These are phyloP conservation scores for Tieghemostelium lacteum DNA, from an alignment of 78 protist species.

Conservation along the genomic window DNA sequence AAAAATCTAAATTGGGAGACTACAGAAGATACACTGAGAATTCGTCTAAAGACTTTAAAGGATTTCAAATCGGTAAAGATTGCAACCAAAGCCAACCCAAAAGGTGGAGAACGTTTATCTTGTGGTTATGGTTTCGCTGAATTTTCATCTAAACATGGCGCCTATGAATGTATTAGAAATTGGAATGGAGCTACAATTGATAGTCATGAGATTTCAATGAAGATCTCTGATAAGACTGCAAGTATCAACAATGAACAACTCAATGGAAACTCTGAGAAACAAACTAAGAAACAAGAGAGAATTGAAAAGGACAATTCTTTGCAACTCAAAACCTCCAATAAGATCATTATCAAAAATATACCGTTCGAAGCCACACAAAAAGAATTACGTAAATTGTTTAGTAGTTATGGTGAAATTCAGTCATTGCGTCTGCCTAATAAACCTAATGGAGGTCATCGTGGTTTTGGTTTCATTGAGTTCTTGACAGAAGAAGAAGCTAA, in stretches of 20 bases:
- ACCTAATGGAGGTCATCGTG: conserved; percentile 93
- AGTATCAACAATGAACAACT: not conserved
- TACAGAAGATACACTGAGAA: conserved; percentile 77
- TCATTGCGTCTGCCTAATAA: conserved; percentile 93
- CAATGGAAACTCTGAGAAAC: not conserved
- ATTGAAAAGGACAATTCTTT: not conserved
- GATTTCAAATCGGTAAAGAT: conserved; percentile 36
- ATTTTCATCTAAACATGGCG: conserved; percentile 65
- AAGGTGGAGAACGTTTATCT: conserved; percentile 47
- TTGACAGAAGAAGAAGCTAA: conserved; percentile 93
- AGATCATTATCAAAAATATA: conserved; percentile 94
- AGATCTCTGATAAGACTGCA: conserved; percentile 49
- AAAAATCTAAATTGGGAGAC: conserved; percentile 95
- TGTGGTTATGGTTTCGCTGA: conserved; percentile 94
- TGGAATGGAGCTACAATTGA: conserved; percentile 47
- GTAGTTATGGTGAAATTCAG: conserved; percentile 49
- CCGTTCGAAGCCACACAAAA: conserved; percentile 96
- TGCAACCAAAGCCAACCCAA: conserved; percentile 57
- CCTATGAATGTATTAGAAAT: conserved; percentile 49
- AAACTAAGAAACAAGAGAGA: not conserved
- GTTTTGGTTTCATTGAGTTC: conserved; percentile 98
- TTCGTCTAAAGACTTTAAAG: conserved; percentile 22
- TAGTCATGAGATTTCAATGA: conserved; percentile 82
- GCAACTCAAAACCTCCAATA: conserved; percentile 29
- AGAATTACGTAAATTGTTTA: conserved; percentile 93